These are phyloP conservation scores for Fusarium bactridioides DNA, from an alignment of 2,329 filamentous ascomycete species.

Conservation along the genomic window DNA sequence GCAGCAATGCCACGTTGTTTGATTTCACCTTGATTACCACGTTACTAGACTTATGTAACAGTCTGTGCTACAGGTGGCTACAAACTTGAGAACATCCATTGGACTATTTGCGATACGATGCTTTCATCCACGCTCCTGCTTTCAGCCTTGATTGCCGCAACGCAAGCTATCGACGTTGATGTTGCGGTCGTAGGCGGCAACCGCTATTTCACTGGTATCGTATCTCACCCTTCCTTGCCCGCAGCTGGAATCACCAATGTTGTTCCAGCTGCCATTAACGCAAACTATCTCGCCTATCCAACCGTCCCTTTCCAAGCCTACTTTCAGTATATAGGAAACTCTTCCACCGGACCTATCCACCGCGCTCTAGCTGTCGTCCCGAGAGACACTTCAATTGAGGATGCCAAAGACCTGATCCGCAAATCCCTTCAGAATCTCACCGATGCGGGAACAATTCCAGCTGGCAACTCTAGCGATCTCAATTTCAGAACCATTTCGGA, in stretches of 20 bases:
- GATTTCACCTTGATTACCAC: neutral
- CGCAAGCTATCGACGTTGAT: neutral
- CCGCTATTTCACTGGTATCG: neutral
- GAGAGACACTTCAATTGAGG: neutral
- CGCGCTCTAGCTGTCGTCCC: neutral
- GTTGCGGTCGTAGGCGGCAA: neutral
- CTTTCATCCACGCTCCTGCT: fast-evolving
- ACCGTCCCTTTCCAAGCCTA: neutral
- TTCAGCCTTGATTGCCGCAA: fast-evolving
- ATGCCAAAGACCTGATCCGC: neutral
- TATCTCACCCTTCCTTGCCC: neutral
- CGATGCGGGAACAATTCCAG: neutral
- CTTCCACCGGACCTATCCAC: neutral
- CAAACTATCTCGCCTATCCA: neutral
- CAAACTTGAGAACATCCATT: too few relatives aligned
- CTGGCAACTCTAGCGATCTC: neutral
- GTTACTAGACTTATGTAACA: fast-evolving
- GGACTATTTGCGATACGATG: neutral
- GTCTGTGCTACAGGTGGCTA: fast-evolving
- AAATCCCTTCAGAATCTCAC: neutral
- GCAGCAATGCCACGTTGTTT: fast-evolving
- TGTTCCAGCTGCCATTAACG: neutral
- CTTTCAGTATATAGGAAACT: neutral
- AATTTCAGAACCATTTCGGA: neutral
- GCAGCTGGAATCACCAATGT: neutral